Evolutionary conservation across 768 basidiomycete species (phyloP).

Genomic region (Trametes coccinea): DNA sequence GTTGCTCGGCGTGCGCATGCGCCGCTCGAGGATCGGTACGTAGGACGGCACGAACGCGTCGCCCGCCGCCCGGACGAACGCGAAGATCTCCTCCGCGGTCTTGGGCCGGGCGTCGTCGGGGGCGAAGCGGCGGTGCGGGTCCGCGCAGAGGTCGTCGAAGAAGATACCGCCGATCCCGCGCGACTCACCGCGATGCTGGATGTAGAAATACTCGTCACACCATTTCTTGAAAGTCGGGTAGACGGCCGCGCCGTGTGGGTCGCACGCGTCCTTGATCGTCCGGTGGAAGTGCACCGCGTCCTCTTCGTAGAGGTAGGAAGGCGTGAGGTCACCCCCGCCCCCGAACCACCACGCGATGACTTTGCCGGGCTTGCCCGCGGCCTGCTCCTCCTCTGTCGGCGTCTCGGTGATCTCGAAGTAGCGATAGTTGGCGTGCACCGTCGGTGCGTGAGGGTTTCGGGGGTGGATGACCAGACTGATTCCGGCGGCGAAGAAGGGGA

Average conservation of each 20-base stretch:
- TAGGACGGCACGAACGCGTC: constrained; percentile 89
- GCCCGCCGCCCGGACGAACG: constrained; percentile 69
- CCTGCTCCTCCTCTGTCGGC: constrained; percentile 23
- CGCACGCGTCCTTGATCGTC: constrained; percentile 75
- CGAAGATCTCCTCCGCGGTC: constrained; percentile 71
- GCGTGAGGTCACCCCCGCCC: constrained; percentile 93
- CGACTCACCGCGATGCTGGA: constrained; percentile 82
- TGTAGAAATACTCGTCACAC: constrained; percentile 98
- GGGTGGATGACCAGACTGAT: constrained; percentile 94
- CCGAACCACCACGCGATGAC: constrained; percentile 98
- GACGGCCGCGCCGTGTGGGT: constrained; percentile 63
- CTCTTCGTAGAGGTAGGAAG: constrained; percentile 86
- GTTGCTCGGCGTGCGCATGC: constrained; percentile 55
- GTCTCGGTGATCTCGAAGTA: constrained; percentile 90
- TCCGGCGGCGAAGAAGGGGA: constrained; percentile 94
- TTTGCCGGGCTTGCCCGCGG: constrained; percentile 41
- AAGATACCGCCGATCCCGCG: constrained; percentile 95
- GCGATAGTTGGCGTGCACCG: constrained; percentile 94
- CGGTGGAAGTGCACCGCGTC: constrained; percentile 88
- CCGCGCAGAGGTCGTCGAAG: constrained; percentile 87
- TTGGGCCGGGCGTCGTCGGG: constrained; percentile 45
- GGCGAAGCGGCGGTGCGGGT: constrained; percentile 65
- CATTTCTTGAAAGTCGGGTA: constrained; percentile 87
- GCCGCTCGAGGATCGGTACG: constrained; percentile 74
- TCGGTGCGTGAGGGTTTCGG: constrained; percentile 89